phyloP scores from a whole-genome alignment of 2,329 filamentous ascomycete genomes.

The Massarina eburnea region DNA sequence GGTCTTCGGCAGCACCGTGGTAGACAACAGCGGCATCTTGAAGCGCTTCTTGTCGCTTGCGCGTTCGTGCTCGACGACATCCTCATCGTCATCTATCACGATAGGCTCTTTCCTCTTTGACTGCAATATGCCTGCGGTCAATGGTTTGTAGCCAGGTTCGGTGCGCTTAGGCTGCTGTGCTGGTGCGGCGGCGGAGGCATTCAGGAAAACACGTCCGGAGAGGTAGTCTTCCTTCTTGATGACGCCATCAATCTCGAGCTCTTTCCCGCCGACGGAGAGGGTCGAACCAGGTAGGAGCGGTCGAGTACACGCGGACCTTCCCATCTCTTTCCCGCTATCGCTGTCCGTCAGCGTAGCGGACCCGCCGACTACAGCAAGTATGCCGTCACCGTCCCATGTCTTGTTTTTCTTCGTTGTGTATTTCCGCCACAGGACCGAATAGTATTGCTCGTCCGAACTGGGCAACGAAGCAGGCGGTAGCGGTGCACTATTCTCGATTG shows the following conservation, averaged over 20 bases:
- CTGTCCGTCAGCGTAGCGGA: slow-evolving; percentile 64
- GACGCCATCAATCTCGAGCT: slow-evolving; percentile 66
- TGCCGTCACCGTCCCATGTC: slow-evolving; percentile 74
- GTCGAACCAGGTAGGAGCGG: slow-evolving; percentile 61
- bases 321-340: slow-evolving; percentile 62
- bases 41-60: slow-evolving; percentile 53
- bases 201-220: slow-evolving; percentile 50
- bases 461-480: slow-evolving; percentile 15
- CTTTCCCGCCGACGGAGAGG: slow-evolving; percentile 66
- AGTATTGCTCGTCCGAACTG: slow-evolving; percentile 42
- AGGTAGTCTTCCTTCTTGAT: slow-evolving; percentile 63
- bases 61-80: slow-evolving; percentile 26
- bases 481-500: slow-evolving; percentile 23
- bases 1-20: slow-evolving; percentile 52
- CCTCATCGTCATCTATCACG: neutral
- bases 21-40: slow-evolving; percentile 63
- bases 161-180: slow-evolving; percentile 16
- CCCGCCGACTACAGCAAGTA: slow-evolving; percentile 60
- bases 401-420: slow-evolving; percentile 73
- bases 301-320: slow-evolving; percentile 57
- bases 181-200: slow-evolving; percentile 20
- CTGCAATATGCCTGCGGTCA: neutral
- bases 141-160: slow-evolving; percentile 19
- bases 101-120: neutral
- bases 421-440: slow-evolving; percentile 60